A percentile compares a stretch with the other conserved stretches of the same genome.
These are phyloP conservation scores for Hypoxylon sp. DNA, from an alignment of 2,329 filamentous ascomycete genomes.

Conservation along the genomic window DNA sequence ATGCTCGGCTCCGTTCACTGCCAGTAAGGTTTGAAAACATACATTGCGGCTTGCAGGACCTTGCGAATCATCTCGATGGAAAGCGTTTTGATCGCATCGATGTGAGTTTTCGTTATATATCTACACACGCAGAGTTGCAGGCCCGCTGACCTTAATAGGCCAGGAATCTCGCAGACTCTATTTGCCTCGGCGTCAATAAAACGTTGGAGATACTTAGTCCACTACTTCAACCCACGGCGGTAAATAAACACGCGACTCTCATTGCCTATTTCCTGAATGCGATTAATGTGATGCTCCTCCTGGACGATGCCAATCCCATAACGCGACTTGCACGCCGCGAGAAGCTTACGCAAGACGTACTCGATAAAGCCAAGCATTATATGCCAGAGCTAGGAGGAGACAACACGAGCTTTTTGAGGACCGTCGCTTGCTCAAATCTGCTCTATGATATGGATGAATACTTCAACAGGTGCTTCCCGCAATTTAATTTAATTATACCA, in stretches of 20 bases:
- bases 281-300: background rate
- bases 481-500: background rate
- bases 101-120: slow-evolving; percentile 9
- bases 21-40: slow-evolving; percentile 10
- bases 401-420: background rate
- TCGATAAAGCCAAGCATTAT: background rate
- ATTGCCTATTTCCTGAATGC: slow-evolving; percentile 28
- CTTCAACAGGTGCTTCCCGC: slow-evolving; percentile 28
- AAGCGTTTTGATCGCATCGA: slow-evolving; percentile 33
- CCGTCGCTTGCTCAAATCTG: background rate
- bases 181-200: slow-evolving; percentile 7
- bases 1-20: slow-evolving; percentile 8
- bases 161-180: slow-evolving; percentile 19
- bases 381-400: slow-evolving; percentile 1
- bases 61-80: background rate
- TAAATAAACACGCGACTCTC: slow-evolving; percentile 33
- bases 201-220: slow-evolving; percentile 17
- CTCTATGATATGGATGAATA: slow-evolving; percentile 31
- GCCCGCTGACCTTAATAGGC: slow-evolving; percentile 1
- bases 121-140: background rate
- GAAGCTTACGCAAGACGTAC: background rate
- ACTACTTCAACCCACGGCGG: slow-evolving; percentile 11
- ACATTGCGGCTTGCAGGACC: background rate
- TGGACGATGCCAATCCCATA: background rate
- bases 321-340: background rate